phyloP scores from a whole-genome alignment of 768 basidiomycete genomes.

The Mrakia hoshinonis region DNA sequence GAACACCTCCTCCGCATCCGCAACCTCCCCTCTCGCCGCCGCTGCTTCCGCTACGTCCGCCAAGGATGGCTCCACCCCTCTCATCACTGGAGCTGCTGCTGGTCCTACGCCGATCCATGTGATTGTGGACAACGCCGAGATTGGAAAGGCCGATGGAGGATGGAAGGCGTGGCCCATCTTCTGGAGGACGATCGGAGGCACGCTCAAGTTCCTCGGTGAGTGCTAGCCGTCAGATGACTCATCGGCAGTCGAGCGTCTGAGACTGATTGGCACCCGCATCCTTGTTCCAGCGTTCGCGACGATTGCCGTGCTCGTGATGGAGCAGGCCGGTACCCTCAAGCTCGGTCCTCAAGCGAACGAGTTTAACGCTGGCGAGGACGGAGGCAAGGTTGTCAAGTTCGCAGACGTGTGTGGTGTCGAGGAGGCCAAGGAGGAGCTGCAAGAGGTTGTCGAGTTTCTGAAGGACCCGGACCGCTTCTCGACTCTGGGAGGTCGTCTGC shows the following conservation, averaged over 20 bases:
- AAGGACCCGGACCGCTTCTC: slow-evolving; percentile 87
- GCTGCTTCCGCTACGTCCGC: not conserved
- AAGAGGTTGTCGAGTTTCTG: slow-evolving; percentile 90
- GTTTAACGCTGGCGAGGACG: slow-evolving; percentile 48
- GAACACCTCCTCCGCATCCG: not conserved
- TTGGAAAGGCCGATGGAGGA: slow-evolving; percentile 9
- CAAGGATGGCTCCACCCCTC: not conserved
- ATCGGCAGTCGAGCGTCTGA: no score
- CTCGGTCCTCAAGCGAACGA: slow-evolving; percentile 25
- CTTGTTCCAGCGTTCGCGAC: slow-evolving; percentile 54
- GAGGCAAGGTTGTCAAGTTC: slow-evolving; percentile 78
- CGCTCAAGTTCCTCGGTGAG: slow-evolving; percentile 27
- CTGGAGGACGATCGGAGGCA: slow-evolving; percentile 17
- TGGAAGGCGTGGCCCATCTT: slow-evolving; percentile 16
- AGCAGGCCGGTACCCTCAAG: slow-evolving; percentile 26
- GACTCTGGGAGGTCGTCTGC: slow-evolving; percentile 82
- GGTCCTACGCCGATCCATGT: slow-evolving; percentile 15
- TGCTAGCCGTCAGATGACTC: not conserved
- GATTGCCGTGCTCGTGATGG: slow-evolving; percentile 33
- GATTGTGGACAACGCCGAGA: slow-evolving; percentile 17
- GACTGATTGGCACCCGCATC: not conserved
- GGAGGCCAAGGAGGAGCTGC: slow-evolving; percentile 69
- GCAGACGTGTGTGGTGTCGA: slow-evolving; percentile 95
- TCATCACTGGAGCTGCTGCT: not conserved
- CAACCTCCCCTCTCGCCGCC: not conserved